Percentiles rank a stretch among this genome's conserved stretches.
These are phyloP conservation scores for Euphorbia peplus DNA, from an alignment of 345 rosid genomes.

Conservation along the genomic window DNA sequence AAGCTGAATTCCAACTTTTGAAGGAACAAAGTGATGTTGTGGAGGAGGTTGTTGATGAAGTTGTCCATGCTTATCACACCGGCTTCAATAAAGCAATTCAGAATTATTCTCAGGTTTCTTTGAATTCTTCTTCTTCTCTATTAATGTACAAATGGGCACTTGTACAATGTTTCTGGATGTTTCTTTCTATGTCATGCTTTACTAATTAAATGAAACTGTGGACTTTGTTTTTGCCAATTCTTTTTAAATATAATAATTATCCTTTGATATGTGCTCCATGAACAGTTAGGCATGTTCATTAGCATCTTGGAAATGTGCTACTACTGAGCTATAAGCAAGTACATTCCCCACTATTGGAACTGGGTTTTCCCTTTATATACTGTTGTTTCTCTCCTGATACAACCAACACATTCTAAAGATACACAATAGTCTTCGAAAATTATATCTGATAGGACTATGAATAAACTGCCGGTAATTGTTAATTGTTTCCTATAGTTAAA, in stretches of 20 bases:
- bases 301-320: not conserved
- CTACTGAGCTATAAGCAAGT: no score
- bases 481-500: not conserved
- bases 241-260: not conserved
- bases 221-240: not conserved
- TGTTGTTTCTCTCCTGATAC: not conserved
- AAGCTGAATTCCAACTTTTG: constrained; percentile 62
- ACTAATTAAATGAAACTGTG: not conserved
- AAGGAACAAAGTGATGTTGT: constrained; percentile 91
- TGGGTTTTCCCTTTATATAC: not conserved
- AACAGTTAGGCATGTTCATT: not conserved
- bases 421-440: not conserved
- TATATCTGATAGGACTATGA: not conserved
- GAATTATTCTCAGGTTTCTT: constrained; percentile 92
- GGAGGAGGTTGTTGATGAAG: constrained; percentile 99
- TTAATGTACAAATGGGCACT: constrained; percentile 14
- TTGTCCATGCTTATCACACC: constrained; percentile 91
- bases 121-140: not conserved
- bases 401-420: not conserved
- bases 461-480: not conserved
- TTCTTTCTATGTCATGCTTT: constrained; percentile 6
- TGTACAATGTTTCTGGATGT: not conserved
- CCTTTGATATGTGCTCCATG: not conserved
- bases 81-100: constrained; percentile 99
- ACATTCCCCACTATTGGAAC: not conserved